Base-by-base conservation (phyloP, 2,329 filamentous ascomycete genomes). In the Diaporthe helianthi region DNA sequence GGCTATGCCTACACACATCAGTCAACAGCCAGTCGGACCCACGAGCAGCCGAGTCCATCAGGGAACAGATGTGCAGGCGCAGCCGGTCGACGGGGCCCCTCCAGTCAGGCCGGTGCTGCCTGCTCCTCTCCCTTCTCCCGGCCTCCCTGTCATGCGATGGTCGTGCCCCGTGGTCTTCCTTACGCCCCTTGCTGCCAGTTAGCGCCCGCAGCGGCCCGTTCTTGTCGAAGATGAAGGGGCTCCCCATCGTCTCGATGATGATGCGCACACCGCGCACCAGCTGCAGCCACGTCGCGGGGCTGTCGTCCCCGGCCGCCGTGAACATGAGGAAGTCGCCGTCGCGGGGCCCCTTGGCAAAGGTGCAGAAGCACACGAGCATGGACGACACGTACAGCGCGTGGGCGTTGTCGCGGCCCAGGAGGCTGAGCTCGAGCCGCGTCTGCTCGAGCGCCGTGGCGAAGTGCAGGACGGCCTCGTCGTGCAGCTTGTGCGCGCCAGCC, bases 331-430 rank as follows among this genome's bases (percentile, higher is more conserved):
- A 67, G 33, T 73, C 49, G 1, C 68, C 54, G 1, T 49, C 54
- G 15, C 67, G 41, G 10, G 69, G 70, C n/a, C 61, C 33, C 46
- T 67, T 66, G 41, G 70, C 71, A n/a, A 68, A 68, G 13, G 67
- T 68, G 44, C 55, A 64, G 44, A 55, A 38, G 67, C 67, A 68
- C 12, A 75, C 71, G 7, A 76, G 70, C 4, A 72, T 69, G 2
- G 74, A 69, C 15, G 72, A 71, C 2, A 76, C 64, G 66, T 76
- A 76, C 6, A 77, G 67, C 1, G 71, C 70, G 17, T 74, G 70
- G 15, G 72, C 68, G 36, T 75, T 75, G 33, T 73, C 72, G 4
- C 24, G 53, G 55, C 55, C 69, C 13, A 77, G 47, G 1, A 33
- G 26, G 13, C 69, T 67, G 12, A 77, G 67, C n/a, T 75, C 55